Percentiles rank a stretch among this genome's conserved stretches.
Evolutionary conservation across 2,329 filamentous ascomycete genomes (phyloP).

Genomic region (Claviceps citrina): DNA sequence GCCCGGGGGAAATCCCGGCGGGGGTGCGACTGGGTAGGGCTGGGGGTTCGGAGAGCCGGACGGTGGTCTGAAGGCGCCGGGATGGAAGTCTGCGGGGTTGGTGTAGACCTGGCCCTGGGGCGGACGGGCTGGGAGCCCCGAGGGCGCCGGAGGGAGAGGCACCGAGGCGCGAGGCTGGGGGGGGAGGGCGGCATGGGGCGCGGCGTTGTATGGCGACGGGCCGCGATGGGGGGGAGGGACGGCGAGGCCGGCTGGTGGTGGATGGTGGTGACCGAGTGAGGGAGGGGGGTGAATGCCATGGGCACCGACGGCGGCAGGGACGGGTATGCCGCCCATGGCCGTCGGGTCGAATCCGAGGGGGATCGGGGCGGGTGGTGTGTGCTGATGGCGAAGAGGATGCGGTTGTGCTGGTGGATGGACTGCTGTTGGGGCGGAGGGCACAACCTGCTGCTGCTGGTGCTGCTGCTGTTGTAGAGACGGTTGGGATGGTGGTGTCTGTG

Average conservation of each 20-base stretch:
- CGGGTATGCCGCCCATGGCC: conserved; percentile 12
- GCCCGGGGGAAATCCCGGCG: conserved; percentile 25
- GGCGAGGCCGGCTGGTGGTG: conserved; percentile 23
- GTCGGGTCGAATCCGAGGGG: conserved; percentile 22
- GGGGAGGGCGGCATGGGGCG: conserved; percentile 6
- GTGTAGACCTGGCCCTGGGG: conserved; percentile 31
- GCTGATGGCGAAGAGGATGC: conserved; percentile 13
- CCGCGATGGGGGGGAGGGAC: conserved; percentile 18
- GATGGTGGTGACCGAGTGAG: conserved; percentile 7
- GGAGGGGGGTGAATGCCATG: conserved; percentile 12
- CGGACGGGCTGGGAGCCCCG: conserved; percentile 34
- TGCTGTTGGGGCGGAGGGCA: conserved; percentile 5
- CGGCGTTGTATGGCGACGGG: conserved; percentile 21
- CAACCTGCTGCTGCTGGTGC: conserved; percentile 9
- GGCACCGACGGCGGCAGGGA: background rate
- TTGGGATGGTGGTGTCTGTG: too few relatives aligned
- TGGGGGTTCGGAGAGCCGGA: conserved; percentile 23
- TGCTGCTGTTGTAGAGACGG: conserved; percentile 11
- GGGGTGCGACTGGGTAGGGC: conserved; percentile 25
- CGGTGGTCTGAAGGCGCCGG: conserved; percentile 25
- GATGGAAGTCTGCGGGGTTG: conserved; percentile 34
- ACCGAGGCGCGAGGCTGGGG: conserved; percentile 15
- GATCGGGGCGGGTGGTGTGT: conserved; percentile 8
- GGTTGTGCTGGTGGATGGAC: conserved; percentile 10
- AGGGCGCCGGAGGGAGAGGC: conserved; percentile 33